Conservation (phyloP, 106 monocot genomes). For the Cymbidium sinense region DNA sequence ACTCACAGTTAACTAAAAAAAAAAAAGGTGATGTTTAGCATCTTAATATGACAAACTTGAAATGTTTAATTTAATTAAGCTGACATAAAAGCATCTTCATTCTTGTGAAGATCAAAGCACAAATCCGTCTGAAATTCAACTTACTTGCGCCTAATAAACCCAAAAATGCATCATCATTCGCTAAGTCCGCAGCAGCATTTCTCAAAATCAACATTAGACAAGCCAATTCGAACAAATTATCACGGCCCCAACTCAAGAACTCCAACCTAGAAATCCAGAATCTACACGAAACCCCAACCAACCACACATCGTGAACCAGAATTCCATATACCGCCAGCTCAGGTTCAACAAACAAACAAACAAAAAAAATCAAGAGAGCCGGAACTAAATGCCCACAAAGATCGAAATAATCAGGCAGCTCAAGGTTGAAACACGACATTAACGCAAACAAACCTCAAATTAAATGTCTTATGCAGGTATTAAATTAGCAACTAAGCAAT, state of each 20-base stretch:
- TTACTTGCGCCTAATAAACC: background rate
- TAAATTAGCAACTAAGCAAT: slow-evolving; percentile 3
- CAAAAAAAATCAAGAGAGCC: background rate
- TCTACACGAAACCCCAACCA: background rate
- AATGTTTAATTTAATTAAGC: background rate
- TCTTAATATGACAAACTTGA: no score
- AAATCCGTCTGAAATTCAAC: background rate
- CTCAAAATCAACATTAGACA: background rate
- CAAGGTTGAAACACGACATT: background rate
- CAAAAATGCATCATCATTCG: background rate
- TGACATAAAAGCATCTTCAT: background rate
- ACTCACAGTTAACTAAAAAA: background rate
- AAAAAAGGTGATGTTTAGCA: background rate
- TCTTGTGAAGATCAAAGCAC: background rate
- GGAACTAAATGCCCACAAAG: background rate
- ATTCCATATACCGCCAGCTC: background rate
- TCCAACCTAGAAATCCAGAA: background rate
- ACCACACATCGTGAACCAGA: background rate
- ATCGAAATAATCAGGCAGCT: background rate
- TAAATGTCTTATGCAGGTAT: background rate
- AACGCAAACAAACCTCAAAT: background rate
- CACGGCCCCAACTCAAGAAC: background rate
- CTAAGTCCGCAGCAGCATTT: background rate
- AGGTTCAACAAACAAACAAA: background rate
- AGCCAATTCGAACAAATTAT: background rate